Evolutionary conservation across 805 yeast species (phyloP).

Genomic region (Saccharomycopsis fibuligera): DNA sequence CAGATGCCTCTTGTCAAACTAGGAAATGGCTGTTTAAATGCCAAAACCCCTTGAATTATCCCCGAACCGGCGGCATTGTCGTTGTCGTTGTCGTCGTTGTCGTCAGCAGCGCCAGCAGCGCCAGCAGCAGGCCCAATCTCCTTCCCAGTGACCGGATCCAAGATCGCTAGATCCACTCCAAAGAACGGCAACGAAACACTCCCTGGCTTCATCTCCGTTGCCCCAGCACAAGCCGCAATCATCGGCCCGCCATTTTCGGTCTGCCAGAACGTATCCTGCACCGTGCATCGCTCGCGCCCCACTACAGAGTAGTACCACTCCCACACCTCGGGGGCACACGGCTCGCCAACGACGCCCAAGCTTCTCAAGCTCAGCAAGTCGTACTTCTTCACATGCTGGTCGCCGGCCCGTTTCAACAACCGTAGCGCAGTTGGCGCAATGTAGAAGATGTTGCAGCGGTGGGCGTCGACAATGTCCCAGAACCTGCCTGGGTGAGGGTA

Average conservation of each 20-base stretch:
- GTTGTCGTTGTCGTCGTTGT: too few relatives aligned
- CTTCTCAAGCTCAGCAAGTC: constrained; percentile 61
- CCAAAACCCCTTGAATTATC: constrained; percentile 81
- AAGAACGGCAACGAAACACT: constrained; percentile 81
- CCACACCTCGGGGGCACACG: constrained; percentile 82
- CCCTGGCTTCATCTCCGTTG: constrained; percentile 79
- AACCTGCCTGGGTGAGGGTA: constrained; percentile 75
- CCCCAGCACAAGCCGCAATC: constrained; percentile 69
- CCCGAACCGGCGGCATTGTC: too few relatives aligned
- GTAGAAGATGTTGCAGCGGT: constrained; percentile 71
- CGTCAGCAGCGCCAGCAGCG: too few relatives aligned
- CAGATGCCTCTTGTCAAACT: constrained; percentile 80
- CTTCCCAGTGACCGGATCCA: constrained; percentile 69
- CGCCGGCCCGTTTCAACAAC: constrained; percentile 70
- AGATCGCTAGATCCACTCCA: constrained; percentile 66
- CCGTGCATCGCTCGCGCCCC: constrained; percentile 64
- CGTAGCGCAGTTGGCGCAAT: constrained; percentile 83
- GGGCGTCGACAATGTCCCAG: constrained; percentile 69
- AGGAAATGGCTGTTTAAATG: constrained; percentile 71
- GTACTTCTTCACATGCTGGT: constrained; percentile 49
- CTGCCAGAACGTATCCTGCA: constrained; percentile 85
- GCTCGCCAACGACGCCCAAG: constrained; percentile 82
- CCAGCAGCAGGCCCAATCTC: constrained; percentile 63
- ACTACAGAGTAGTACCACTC: constrained; percentile 74
- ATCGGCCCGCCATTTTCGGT: constrained; percentile 82